phyloP scores from a whole-genome alignment of 345 rosid species.

The Anacardium occidentale region DNA sequence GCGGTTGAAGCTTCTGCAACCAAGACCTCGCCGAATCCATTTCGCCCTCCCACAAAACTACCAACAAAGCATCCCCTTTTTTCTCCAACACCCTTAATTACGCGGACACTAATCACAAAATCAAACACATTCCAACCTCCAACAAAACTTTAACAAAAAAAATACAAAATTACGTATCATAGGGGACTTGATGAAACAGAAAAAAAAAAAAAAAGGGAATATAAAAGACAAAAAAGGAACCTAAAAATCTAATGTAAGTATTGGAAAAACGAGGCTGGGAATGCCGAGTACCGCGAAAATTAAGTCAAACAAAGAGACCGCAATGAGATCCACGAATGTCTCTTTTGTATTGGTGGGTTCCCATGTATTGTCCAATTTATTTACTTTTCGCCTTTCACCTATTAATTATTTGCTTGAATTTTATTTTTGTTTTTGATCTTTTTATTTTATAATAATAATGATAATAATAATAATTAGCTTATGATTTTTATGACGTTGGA shows the following conservation, averaged over 20 bases:
- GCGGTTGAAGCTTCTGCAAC: slow-evolving; percentile 64
- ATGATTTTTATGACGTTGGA: neutral
- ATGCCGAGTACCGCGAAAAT: slow-evolving; percentile 35
- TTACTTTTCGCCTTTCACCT: slow-evolving; percentile 5
- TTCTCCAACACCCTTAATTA: neutral
- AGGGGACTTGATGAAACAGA: neutral
- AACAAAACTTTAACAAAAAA: neutral
- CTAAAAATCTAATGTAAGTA: neutral
- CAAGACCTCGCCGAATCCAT: slow-evolving; percentile 88
- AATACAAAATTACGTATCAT: no score
- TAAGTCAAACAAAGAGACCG: slow-evolving; percentile 6
- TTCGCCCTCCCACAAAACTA: neutral
- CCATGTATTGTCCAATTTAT: slow-evolving; percentile 1
- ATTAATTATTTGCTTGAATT: neutral
- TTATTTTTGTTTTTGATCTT: no score
- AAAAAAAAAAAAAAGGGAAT: neutral
- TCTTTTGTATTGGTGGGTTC: slow-evolving; percentile 6
- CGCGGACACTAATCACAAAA: neutral
- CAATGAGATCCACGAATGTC: slow-evolving; percentile 29
- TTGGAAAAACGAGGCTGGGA: slow-evolving; percentile 20
- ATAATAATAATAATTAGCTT: neutral
- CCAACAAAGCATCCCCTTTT: slow-evolving; percentile 15
- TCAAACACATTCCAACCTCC: neutral
- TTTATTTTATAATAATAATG: no score
- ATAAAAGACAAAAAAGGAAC: neutral